Conservation (phyloP, 441 rosid species). For the Viola pubescens region DNA sequence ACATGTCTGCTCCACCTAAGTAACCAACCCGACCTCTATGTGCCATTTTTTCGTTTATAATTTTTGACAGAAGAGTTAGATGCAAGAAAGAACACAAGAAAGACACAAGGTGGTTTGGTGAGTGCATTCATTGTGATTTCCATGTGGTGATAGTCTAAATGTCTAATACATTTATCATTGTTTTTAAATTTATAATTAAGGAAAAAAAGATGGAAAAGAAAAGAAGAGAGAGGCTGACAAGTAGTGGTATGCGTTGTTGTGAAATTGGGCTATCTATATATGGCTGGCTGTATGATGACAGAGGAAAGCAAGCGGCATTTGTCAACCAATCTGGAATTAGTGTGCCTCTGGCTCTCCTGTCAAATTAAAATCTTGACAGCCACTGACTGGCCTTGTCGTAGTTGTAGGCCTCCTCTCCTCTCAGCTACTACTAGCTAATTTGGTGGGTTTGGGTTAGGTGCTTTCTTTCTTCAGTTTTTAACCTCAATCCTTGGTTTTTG, state of each 20-base stretch:
- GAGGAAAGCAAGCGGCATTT: slow-evolving; percentile 5
- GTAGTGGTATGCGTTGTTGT: not conserved
- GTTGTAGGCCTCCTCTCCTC: not conserved
- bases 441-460: too few species aligned
- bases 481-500: too few species aligned
- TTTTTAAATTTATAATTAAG: not conserved
- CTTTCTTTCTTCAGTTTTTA: too few species aligned
- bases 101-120: not conserved
- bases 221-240: not conserved
- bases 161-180: not conserved
- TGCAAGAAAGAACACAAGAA: not conserved
- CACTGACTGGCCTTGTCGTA: not conserved
- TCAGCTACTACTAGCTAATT: not conserved
- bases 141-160: not conserved
- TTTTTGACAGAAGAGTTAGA: not conserved
- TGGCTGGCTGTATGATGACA: not conserved
- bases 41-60: too few species aligned
- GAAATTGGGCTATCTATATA: not conserved
- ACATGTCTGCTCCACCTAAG: too few species aligned
- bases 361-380: not conserved
- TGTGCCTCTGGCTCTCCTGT: not conserved
- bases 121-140: slow-evolving; percentile 5
- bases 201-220: not conserved
- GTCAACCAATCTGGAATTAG: not conserved
- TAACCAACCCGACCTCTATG: not conserved